Base-by-base conservation (phyloP, 2,329 filamentous ascomycete species). In the Sporothrix schenckii region DNA sequence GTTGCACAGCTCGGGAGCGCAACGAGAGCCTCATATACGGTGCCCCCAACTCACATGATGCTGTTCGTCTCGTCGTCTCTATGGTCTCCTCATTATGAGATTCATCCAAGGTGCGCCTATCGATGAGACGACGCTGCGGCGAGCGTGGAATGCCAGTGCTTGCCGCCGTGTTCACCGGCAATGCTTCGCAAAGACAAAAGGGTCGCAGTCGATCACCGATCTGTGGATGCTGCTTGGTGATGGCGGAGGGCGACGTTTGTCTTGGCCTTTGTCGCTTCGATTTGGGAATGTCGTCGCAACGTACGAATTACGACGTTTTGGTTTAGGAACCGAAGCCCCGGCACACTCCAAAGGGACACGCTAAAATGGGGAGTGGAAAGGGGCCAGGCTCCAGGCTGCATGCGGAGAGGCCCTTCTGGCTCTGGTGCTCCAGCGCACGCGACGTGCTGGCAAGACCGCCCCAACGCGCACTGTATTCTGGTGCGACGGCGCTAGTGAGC, bases 31-130 rank as follows among this genome's bases (percentile, higher is more conserved):
- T 56, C 39, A 10, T 19, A 9, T 5, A 60, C 10, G 27, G 13
- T n/a, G 16, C 10, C 16, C 16, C 9, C 27, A 30, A 30, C 69
- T 44, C 52, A 72, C 72, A 72, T 72, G 39, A 58, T 72, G 56
- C 16, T 56, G 21, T 58, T 58, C 39, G 69, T 70, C 53, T 63
- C 47, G 69, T 67, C 47, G 63, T 70, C n/a, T 53, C 65, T 63
- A 70, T 41, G 54, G 44, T 49, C 65, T 54, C 56, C 14, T 68
- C 69, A 68, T 70, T 50, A 54, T 68, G 65, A 54, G 65, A 9
- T 53, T 49, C 63, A 39, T 58, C n/a, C 63, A n/a, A 56, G 24
- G 39, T 49, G 30, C 63, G 61, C 27, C 41, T 53, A 54, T 21
- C 27, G n/a, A 50, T 34, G 39, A 52, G 47, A 27, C 49, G 56